Evolutionary conservation across 2,329 filamentous ascomycete genomes (phyloP).

Genomic region (Emericellopsis atlantica): DNA sequence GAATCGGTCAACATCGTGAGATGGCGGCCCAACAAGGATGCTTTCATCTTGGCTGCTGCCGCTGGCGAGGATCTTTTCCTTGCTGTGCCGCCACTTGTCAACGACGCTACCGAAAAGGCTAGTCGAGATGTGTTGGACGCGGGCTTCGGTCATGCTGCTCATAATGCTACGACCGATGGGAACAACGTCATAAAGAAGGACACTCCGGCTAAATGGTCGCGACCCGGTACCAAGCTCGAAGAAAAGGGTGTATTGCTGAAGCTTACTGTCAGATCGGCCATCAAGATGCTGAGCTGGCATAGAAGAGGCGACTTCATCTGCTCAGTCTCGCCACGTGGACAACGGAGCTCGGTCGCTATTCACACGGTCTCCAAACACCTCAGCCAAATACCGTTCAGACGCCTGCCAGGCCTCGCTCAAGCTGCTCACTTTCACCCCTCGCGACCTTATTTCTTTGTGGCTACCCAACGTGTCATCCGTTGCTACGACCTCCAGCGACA

Average conservation of each 20-base stretch:
- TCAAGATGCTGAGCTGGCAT: conserved; percentile 92
- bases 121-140: conserved; percentile 70
- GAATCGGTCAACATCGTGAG: conserved; percentile 73
- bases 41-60: conserved; percentile 70
- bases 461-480: conserved; percentile 84
- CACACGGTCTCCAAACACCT: conserved; percentile 92
- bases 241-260: conserved; percentile 70
- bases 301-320: conserved; percentile 88
- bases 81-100: conserved; percentile 63
- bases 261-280: conserved; percentile 63
- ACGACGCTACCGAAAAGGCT: conserved; percentile 58
- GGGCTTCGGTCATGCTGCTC: conserved; percentile 88
- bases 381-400: conserved; percentile 87
- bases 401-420: conserved; percentile 62
- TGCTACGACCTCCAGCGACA: conserved; percentile 89
- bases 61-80: conserved; percentile 79
- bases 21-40: conserved; percentile 78
- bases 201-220: conserved; percentile 68
- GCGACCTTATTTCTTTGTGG: conserved; percentile 88
- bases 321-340: conserved; percentile 73
- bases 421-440: conserved; percentile 90
- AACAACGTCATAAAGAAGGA: conserved; percentile 45
- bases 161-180: conserved; percentile 43
- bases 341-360: conserved; percentile 74
- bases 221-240: conserved; percentile 62